Base-by-base conservation (phyloP, 139 green algal genomes). In the Tetradesmus obliquus region DNA sequence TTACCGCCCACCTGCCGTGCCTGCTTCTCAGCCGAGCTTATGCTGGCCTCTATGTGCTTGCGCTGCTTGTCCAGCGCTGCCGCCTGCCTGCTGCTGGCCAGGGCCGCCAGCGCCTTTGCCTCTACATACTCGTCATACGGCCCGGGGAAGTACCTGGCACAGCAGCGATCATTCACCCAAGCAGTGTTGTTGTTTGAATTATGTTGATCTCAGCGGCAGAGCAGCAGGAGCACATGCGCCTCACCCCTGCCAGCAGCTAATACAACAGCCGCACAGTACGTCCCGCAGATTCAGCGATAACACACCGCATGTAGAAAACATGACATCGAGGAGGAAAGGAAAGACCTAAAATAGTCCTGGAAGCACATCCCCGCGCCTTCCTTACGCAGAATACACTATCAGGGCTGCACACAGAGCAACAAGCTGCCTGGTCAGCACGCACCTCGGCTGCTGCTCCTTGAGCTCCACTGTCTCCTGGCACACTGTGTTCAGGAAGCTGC, bases 101-200 rank as follows among this genome's bases (percentile, higher is more conserved):
- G 58, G 20, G 88, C 88, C 60, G 88, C 88, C 60, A 32, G 9
- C 5, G 88, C 88, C 55, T 84, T 82, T 22, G 88, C 90, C 82
- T 95, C 86, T 3, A 92, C 79, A 69, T 96, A 97, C 22, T 93
- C 93, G 32, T 96, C 93, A 69, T 96, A 97, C 8, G 95, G 95
- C 0, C 95, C 95, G 0, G 88, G 15, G 51, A 91, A 91, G 76
- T 91, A 91, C 57, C 79, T 86, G 88, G 6, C 32, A 45, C 32
- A 45, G 32, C 32, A 45, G 32, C 32, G 32, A 45, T 45, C 32
- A 45, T 79, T 19, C 19, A 17, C 19, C 69, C 19, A 79, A 79
- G 69, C 15, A 17, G 19, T 17, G 69, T 79, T 19, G 15, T 17
- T 79, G 15, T 79, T 17, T 19, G 69, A 19, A 79, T 79, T 79